Percentiles rank a stretch among this genome's conserved stretches.
Evolutionary conservation across 2,329 filamentous ascomycete species (phyloP).

Genomic region (Aspergillus uvarum): DNA sequence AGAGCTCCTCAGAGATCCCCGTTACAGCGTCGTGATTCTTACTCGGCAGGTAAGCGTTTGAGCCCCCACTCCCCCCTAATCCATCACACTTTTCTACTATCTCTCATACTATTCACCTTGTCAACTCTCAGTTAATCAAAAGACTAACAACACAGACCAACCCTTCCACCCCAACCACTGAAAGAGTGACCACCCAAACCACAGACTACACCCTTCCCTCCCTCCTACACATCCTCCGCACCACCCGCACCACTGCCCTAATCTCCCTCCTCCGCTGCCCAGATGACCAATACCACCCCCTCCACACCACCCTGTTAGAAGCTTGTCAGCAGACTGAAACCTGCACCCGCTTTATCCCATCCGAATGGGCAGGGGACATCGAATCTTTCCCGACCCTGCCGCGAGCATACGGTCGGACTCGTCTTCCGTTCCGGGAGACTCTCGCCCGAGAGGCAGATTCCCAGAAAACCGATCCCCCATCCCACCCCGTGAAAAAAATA

Average conservation of each 20-base stretch:
- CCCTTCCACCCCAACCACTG: neutral
- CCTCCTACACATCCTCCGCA: neutral
- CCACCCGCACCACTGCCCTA: neutral
- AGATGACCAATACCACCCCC: neutral
- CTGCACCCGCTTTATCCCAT: slow-evolving; percentile 24
- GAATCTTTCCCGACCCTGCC: slow-evolving; percentile 17
- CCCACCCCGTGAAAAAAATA: slow-evolving; percentile 2
- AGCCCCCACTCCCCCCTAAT: neutral
- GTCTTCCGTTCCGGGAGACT: slow-evolving; percentile 12
- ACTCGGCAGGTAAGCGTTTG: neutral
- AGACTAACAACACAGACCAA: neutral
- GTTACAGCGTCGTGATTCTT: neutral
- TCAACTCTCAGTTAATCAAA: neutral
- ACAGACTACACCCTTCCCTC: neutral
- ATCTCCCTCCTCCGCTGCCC: neutral
- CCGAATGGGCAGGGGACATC: slow-evolving; percentile 20
- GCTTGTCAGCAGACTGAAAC: slow-evolving; percentile 10
- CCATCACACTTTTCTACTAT: no score
- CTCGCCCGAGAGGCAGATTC: neutral
- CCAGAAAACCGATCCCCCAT: neutral
- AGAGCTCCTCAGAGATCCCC: neutral
- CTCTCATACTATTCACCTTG: no score
- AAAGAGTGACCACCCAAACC: neutral
- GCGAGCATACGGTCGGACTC: slow-evolving; percentile 12
- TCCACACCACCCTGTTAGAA: slow-evolving; percentile 9